A percentile compares a stretch with the other conserved stretches of the same genome.
Conservation (phyloP, 176 grass and related monocot genomes). For the Oryza officinalis region DNA sequence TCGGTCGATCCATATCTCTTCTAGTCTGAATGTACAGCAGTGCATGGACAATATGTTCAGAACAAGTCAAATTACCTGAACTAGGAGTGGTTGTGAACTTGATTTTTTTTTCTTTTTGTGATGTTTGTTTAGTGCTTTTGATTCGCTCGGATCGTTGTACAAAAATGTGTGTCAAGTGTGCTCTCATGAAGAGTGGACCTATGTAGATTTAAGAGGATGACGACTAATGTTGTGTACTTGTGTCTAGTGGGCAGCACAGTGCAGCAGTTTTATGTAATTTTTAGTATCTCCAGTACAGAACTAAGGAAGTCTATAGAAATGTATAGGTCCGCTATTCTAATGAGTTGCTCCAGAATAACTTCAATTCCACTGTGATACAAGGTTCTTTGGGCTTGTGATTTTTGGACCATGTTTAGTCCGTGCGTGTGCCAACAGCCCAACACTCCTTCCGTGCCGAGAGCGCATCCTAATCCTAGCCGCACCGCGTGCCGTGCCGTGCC, state of each 20-base stretch:
- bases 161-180: not conserved
- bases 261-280: not conserved
- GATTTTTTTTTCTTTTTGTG: not conserved
- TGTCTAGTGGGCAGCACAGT: not conserved
- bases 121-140: not conserved
- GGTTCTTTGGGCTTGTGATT: not conserved
- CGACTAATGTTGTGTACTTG: not conserved
- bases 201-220: not conserved
- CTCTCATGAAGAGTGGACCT: not conserved
- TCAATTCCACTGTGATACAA: too few species aligned
- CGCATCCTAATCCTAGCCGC: not conserved
- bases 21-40: constrained; percentile 33
- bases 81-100: not conserved
- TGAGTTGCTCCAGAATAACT: too few species aligned
- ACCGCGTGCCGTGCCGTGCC: too few species aligned
- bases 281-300: not conserved
- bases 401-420: not conserved
- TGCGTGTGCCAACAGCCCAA: not conserved
- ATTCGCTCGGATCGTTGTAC: not conserved
- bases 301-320: too few species aligned
- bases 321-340: too few species aligned
- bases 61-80: constrained; percentile 6
- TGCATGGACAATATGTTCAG: not conserved
- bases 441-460: not conserved
- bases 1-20: not conserved